phyloP scores from a whole-genome alignment of 164 flowering plant species.

The Sextonia rubra region DNA sequence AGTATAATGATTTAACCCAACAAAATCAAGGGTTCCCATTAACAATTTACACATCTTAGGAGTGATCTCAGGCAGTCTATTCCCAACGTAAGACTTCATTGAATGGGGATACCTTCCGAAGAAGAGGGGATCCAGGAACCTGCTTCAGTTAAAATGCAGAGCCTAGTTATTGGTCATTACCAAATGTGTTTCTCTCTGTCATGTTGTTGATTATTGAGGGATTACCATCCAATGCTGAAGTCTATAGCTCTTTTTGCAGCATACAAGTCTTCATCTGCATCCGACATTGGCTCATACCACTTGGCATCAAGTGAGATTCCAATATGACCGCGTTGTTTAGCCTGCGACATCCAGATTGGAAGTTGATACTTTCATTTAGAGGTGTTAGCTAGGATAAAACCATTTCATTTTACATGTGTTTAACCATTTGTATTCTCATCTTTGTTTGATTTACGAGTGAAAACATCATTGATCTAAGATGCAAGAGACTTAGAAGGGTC shows the following conservation, averaged over 20 bases:
- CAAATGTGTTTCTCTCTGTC: background rate
- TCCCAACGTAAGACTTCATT: constrained; percentile 58
- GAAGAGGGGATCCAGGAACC: constrained; percentile 90
- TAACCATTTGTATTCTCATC: too few species aligned
- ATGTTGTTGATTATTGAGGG: background rate
- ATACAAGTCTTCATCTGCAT: constrained; percentile 58
- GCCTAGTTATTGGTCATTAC: background rate
- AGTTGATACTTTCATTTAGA: background rate
- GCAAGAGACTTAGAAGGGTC: too few species aligned
- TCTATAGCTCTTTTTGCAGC: constrained; percentile 85
- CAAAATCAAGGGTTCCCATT: constrained; percentile 55
- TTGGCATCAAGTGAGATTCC: constrained; percentile 81
- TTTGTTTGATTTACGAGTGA: too few species aligned
- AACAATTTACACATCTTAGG: constrained; percentile 35
- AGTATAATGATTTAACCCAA: constrained; percentile 89
- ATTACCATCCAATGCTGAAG: constrained; percentile 78
- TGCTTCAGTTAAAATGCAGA: constrained; percentile 26
- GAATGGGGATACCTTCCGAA: constrained; percentile 74
- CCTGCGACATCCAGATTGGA: constrained; percentile 25
- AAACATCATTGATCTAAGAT: too few species aligned
- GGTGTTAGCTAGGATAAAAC: background rate
- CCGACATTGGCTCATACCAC: constrained; percentile 80
- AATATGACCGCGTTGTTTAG: constrained; percentile 58
- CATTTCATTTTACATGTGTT: background rate
- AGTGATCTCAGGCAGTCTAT: constrained; percentile 58